Evolutionary conservation across 2,329 filamentous ascomycete species (phyloP).

Genomic region (Botrytis medusae): DNA sequence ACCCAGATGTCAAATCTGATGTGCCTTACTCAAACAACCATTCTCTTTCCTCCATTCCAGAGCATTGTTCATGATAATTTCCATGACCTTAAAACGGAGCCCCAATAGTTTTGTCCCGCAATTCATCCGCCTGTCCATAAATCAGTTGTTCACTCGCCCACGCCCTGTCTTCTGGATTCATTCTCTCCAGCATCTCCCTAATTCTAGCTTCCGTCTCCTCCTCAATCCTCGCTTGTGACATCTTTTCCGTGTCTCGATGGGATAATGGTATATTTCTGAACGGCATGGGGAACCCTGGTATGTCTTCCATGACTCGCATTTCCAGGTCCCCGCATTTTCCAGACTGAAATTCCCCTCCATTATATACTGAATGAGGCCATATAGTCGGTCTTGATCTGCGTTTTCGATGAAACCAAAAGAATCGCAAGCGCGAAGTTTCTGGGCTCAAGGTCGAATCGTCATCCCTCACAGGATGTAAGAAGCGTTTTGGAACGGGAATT

Average conservation of each 20-base stretch:
- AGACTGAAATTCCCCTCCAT: slow-evolving; percentile 6
- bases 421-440: slow-evolving; percentile 8
- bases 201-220: slow-evolving; percentile 20
- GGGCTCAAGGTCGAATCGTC: slow-evolving; percentile 7
- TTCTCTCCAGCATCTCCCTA: slow-evolving; percentile 20
- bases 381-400: slow-evolving; percentile 1
- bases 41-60: neutral
- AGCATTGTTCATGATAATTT: neutral
- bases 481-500: slow-evolving; percentile 13
- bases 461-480: slow-evolving; percentile 1
- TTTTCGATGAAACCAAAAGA: slow-evolving; percentile 11
- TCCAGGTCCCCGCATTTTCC: slow-evolving; percentile 10
- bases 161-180: slow-evolving; percentile 20
- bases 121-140: slow-evolving; percentile 16
- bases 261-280: neutral
- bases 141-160: slow-evolving; percentile 23
- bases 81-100: neutral
- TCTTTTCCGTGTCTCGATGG: slow-evolving; percentile 9
- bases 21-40: neutral
- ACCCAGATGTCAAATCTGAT: slow-evolving; percentile 8
- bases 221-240: slow-evolving; percentile 20
- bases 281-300: slow-evolving; percentile 11
- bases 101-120: slow-evolving; percentile 19
- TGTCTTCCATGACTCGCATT: slow-evolving; percentile 19
- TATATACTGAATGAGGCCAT: slow-evolving; percentile 22